Evolutionary conservation across 495 filamentous ascomycete genomes (phyloP), one percentile per base, ranked within the genome.

Genomic region (Chaetomium cochliodes): DNA sequence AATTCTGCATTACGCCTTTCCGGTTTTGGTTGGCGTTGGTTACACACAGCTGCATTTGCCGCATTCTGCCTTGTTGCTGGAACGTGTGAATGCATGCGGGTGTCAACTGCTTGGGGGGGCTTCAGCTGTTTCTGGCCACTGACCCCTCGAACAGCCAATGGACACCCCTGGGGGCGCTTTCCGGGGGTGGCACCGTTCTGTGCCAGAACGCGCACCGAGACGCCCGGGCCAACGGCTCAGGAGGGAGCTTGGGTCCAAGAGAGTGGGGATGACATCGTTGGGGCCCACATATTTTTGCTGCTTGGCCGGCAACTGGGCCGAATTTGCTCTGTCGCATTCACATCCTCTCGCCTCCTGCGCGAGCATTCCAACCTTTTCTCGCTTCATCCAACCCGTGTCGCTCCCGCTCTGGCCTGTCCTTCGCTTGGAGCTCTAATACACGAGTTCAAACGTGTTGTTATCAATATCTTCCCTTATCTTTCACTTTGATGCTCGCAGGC

Each of bases 181-280:
- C 23, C 39, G 50, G 49, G 49, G 50, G 50, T 46, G 39, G 56
- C 58, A 25, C 57, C 44, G 20, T 33, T 33, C 41, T 28, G 33
- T 15, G 18, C 26, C 33, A 57, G 33, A 57, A 42, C 3, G 52
- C 16, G 16, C 52, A 54, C 51, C 50, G 23, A 51, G 50, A 33
- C 20, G 46, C 58, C 66, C 47, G 26, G 58, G 46, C 58, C 16
- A 65, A 60, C 52, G 53, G 58, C 55, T 62, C 46, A 22, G n/a
- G 30, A 22, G 33, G 22, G 22, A 22, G 42, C 42, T 47, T 7
- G 25, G 25, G 57, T 18, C 15, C 44, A 58, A n/a, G 30, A 33
- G 33, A 37, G 47, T 46, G 55, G 62, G 52, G 55, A 65, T 69
- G 67, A 69, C 63, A 69, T 65, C 63, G 59, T 63, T 56, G 59